Percentiles rank a stretch among this genome's conserved stretches.
Conservation (phyloP, 176 grass and related monocot genomes). For the Urochloa ruziziensis region DNA sequence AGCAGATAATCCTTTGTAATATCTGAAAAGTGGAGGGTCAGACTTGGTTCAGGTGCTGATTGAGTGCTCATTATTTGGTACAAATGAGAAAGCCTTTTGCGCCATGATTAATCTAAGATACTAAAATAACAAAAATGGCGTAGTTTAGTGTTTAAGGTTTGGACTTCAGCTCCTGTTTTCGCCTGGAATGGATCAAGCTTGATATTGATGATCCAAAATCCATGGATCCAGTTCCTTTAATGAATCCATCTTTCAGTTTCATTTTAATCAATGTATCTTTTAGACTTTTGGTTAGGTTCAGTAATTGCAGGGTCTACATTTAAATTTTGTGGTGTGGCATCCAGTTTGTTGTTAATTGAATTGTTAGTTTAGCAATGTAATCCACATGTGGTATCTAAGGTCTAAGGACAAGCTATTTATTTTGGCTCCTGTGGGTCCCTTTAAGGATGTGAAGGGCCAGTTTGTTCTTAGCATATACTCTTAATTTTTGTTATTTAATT, state of each 20-base stretch:
- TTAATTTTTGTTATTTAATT: conserved; percentile 18
- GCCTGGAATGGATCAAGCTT: neutral
- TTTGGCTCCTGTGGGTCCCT: neutral
- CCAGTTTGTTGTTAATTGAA: neutral
- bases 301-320: neutral
- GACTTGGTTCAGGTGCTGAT: neutral
- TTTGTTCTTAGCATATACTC: neutral
- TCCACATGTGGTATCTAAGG: neutral
- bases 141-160: neutral
- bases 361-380: neutral
- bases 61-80: neutral
- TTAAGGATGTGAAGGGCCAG: neutral
- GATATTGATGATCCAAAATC: neutral
- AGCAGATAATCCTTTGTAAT: neutral
- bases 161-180: neutral
- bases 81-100: neutral
- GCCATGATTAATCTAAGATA: neutral
- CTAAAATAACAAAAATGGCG: neutral
- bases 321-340: neutral
- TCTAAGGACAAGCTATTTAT: neutral
- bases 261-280: neutral
- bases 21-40: neutral
- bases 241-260: neutral
- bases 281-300: neutral
- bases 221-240: neutral